Base-by-base conservation (phyloP, 2,329 filamentous ascomycete genomes). In the Fusarium nisikadoi region DNA sequence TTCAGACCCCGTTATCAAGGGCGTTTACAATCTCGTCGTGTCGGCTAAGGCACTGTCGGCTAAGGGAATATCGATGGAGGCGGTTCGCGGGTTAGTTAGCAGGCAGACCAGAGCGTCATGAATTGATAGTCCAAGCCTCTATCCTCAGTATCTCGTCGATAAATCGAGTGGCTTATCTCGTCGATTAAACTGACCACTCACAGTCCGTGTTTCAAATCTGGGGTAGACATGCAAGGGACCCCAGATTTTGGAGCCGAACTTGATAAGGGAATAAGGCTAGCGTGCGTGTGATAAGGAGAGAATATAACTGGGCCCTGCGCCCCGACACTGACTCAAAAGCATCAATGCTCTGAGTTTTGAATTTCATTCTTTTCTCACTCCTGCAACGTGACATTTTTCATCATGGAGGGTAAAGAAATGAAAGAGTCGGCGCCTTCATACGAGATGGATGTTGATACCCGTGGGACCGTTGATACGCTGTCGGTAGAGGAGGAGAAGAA, bases 1-100 rank as follows among this genome's bases (percentile, higher is more conserved):
- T 61, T 74, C 72, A 38, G 72, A 74, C 23, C 61, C 71, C 54
- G 68, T 59, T 58, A 72, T 74, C 45, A 74, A 67, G 56, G 57
- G 68, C 12, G 46, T 70, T 1, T 55, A 66, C 25, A 47, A 64
- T 25, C 36, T 64, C 5, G 36, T 64, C 0, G 23, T 54, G 20
- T 52, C 62, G 61, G 71, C 71, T 36, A 74, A 57, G 52, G 41
- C 43, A 58, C 8, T 7, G 38, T 66, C 63, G 50, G 61, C 23
- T 50, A 36, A 16, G 50, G 46, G 58, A n/a, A 42, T 66, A 33
- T 50, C 61, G 3, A 65, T 66, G 50, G 38, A 35, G 19, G 33
- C 31, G 50, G 27, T 66, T 35, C 31, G 63, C 12, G 43, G 39
- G 3, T n/a, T 66, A 36, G 27, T 65, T 50, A 50, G 63, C 16